Conservation (phyloP, 495 filamentous ascomycete genomes). For the Rostrohypoxylon terebratum region DNA sequence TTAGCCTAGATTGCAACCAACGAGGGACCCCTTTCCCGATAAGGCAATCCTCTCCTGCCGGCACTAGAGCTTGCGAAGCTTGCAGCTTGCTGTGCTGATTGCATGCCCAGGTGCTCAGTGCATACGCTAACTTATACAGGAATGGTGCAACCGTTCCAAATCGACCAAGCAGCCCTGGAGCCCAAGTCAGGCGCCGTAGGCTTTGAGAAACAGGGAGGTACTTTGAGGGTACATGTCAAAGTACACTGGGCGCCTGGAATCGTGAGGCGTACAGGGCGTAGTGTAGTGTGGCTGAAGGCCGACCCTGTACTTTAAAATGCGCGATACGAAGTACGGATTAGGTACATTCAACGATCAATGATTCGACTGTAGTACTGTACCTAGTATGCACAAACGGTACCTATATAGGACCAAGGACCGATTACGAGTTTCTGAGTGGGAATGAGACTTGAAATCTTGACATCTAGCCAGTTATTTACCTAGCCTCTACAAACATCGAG, state of each 20-base stretch:
- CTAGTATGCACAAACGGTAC: not conserved
- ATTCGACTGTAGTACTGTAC: not conserved
- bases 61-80: not conserved
- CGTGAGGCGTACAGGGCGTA: conserved; percentile 29
- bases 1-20: conserved; percentile 2
- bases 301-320: not conserved
- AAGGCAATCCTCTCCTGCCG: conserved; percentile 42
- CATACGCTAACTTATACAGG: conserved; percentile 9
- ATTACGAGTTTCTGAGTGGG: conserved; percentile 33
- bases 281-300: conserved; percentile 27
- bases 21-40: conserved; percentile 31
- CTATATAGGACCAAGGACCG: not conserved
- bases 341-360: not conserved
- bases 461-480: not conserved
- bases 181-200: conserved; percentile 24
- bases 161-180: no score
- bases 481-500: not conserved
- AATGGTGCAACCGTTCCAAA: conserved; percentile 13
- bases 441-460: conserved; percentile 16
- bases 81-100: no score
- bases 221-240: not conserved
- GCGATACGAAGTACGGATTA: not conserved
- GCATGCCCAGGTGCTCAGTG: conserved; percentile 5
- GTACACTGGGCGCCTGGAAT: conserved; percentile 17
- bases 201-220: not conserved